Evolutionary conservation across 129 eudicot species (phyloP).

Genomic region (Flaveria brownii): DNA sequence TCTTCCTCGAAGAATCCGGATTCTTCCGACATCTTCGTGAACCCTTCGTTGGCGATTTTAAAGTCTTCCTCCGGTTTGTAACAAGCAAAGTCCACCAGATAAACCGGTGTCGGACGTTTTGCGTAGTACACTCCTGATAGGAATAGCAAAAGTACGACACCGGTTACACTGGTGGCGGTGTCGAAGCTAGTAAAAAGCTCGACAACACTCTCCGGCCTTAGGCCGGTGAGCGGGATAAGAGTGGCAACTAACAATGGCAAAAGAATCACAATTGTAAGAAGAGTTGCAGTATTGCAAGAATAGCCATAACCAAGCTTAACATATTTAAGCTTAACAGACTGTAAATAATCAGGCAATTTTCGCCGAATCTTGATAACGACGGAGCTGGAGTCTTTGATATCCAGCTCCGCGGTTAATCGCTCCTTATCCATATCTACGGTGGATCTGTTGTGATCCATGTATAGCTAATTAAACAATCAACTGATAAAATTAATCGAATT

Average conservation of each 20-base stretch:
- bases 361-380: slow-evolving; percentile 78
- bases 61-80: slow-evolving; percentile 68
- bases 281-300: slow-evolving; percentile 57
- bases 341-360: slow-evolving; percentile 70
- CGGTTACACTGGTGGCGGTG: slow-evolving; percentile 52
- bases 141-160: slow-evolving; percentile 38
- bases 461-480: background rate
- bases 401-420: slow-evolving; percentile 84
- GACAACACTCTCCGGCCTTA: slow-evolving; percentile 39
- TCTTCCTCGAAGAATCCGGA: slow-evolving; percentile 57
- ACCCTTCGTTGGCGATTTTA: slow-evolving; percentile 51
- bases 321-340: slow-evolving; percentile 84
- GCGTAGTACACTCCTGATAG: slow-evolving; percentile 64
- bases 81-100: slow-evolving; percentile 72
- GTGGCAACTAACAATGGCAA: slow-evolving; percentile 55
- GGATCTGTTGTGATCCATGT: slow-evolving; percentile 19
- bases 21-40: slow-evolving; percentile 66
- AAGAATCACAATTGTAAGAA: slow-evolving; percentile 41
- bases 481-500: too few relatives aligned
- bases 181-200: slow-evolving; percentile 44
- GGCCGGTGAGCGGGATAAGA: slow-evolving; percentile 49
- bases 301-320: slow-evolving; percentile 84
- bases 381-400: slow-evolving; percentile 61
- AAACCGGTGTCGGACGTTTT: slow-evolving; percentile 53
- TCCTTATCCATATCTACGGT: slow-evolving; percentile 77